phyloP scores from a whole-genome alignment of 2,329 filamentous ascomycete genomes.

The Verticillium alfalfae region DNA sequence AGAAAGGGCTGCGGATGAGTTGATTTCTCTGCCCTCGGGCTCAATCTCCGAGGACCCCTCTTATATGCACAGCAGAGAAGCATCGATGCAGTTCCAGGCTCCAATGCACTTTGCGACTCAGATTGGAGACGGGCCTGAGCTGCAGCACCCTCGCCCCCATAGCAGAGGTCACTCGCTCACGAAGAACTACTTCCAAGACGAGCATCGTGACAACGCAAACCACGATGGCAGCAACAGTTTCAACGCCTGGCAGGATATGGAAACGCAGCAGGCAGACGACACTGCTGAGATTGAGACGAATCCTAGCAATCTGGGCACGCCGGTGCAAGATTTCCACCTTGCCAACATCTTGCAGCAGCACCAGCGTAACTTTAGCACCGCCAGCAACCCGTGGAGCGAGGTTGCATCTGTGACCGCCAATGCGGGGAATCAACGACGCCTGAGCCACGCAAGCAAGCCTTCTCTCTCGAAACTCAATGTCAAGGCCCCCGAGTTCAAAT shows the following conservation, averaged over 20 bases:
- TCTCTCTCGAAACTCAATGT: constrained; percentile 82
- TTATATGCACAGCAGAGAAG: constrained; percentile 32
- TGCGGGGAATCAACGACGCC: constrained; percentile 25
- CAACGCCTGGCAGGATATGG: constrained; percentile 31
- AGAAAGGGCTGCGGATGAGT: constrained; percentile 10
- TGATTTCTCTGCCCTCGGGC: constrained; percentile 1
- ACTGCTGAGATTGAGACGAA: constrained; percentile 67
- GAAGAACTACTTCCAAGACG: constrained; percentile 57
- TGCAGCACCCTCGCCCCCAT: constrained; percentile 71
- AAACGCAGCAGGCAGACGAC: constrained; percentile 40
- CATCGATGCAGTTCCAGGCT: constrained; percentile 42
- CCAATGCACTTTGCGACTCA: constrained; percentile 48
- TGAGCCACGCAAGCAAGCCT: constrained; percentile 62
- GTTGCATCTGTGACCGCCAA: constrained; percentile 32
- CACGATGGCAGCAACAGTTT: constrained; percentile 31
- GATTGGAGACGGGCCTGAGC: constrained; percentile 46
- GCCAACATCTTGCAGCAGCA: constrained; percentile 37
- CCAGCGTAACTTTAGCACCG: constrained; percentile 47
- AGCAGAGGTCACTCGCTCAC: constrained; percentile 67
- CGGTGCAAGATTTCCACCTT: constrained; percentile 45
- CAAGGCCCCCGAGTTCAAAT: constrained; percentile 82
- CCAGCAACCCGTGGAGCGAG: constrained; percentile 61
- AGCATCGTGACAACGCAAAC: constrained; percentile 27
- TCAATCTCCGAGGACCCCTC: constrained; percentile 4
- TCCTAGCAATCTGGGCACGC: constrained; percentile 65